These are phyloP conservation scores for Sphaerobolus stellatus DNA, from an alignment of 1,284 basidiomycete genomes.

Conservation along the genomic window DNA sequence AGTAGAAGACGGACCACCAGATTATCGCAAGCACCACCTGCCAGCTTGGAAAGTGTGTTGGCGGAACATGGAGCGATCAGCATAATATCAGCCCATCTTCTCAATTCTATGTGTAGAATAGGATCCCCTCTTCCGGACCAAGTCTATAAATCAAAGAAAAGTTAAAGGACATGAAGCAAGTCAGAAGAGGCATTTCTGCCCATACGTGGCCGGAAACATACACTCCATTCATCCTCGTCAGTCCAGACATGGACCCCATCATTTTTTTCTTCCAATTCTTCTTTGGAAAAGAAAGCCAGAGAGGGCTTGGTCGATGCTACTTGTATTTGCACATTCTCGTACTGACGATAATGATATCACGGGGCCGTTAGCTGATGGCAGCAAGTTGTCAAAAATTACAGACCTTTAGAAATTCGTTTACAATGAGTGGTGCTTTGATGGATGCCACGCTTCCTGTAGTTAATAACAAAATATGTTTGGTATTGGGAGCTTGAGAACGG, in stretches of 20 bases:
- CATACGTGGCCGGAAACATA: constrained; percentile 37
- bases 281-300: constrained; percentile 71
- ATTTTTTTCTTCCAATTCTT: constrained; percentile 36
- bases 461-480: constrained; percentile 74
- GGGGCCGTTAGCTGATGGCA: neutral
- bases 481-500: constrained; percentile 3
- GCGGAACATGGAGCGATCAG: constrained; percentile 94
- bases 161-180: too few species aligned
- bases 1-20: constrained; percentile 59
- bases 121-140: constrained; percentile 83
- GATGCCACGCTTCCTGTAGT: constrained; percentile 93
- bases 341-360: constrained; percentile 39
- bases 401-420: constrained; percentile 71
- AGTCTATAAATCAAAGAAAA: constrained; percentile 28
- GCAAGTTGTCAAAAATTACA: constrained; percentile 26
- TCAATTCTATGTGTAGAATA: constrained; percentile 93
- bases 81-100: constrained; percentile 95
- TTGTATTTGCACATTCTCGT: constrained; percentile 74
- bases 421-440: constrained; percentile 90
- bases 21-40: constrained; percentile 87
- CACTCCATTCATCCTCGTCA: constrained; percentile 90
- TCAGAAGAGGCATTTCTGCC: too few species aligned
- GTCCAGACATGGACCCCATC: constrained; percentile 77
- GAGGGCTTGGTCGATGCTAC: constrained; percentile 82
- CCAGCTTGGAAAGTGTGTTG: constrained; percentile 92